A percentile compares a stretch with the other conserved stretches of the same genome.
Conservation (phyloP, 176 grass and related monocot genomes). For the Raddia guianensis region DNA sequence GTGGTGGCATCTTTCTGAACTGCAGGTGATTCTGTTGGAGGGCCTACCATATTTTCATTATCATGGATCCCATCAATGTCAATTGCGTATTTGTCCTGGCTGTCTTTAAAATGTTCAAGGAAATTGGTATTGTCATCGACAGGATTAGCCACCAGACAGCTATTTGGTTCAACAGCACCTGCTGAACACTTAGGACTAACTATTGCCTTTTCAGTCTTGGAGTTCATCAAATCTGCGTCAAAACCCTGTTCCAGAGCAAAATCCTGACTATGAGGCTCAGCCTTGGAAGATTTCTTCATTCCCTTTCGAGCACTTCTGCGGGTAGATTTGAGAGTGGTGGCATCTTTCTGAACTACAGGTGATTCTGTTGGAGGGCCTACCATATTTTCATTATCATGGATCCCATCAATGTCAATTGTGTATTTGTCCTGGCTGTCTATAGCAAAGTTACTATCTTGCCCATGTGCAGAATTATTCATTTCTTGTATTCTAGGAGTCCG, state of each 20-base stretch:
- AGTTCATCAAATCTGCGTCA: conserved; percentile 39
- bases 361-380: conserved; percentile 19
- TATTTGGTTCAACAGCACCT: conserved; percentile 40
- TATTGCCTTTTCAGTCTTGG: conserved; percentile 12
- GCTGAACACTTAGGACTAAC: conserved; percentile 38
- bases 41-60: conserved; percentile 34
- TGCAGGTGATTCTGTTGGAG: conserved; percentile 5
- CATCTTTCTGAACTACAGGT: conserved; percentile 36
- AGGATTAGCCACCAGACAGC: background rate
- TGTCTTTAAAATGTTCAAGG: conserved; percentile 12
- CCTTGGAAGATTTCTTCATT: conserved; percentile 49
- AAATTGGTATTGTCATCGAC: conserved; percentile 48
- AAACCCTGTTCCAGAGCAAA: conserved; percentile 24
- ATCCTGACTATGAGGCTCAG: conserved; percentile 47
- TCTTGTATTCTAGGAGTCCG: background rate
- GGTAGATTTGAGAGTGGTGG: conserved; percentile 2
- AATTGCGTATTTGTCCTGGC: conserved; percentile 26
- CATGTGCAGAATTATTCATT: conserved; percentile 30
- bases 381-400: conserved; percentile 34
- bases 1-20: conserved; percentile 39
- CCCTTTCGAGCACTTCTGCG: conserved; percentile 40
- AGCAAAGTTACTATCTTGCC: conserved; percentile 14
- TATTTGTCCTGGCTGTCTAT: conserved; percentile 34
- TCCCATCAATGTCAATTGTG: background rate
- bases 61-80: background rate